Percentiles rank a stretch among this genome's conserved stretches.
Conservation (phyloP, 495 filamentous ascomycete species). For the Podospora bellae-mahoneyi region DNA sequence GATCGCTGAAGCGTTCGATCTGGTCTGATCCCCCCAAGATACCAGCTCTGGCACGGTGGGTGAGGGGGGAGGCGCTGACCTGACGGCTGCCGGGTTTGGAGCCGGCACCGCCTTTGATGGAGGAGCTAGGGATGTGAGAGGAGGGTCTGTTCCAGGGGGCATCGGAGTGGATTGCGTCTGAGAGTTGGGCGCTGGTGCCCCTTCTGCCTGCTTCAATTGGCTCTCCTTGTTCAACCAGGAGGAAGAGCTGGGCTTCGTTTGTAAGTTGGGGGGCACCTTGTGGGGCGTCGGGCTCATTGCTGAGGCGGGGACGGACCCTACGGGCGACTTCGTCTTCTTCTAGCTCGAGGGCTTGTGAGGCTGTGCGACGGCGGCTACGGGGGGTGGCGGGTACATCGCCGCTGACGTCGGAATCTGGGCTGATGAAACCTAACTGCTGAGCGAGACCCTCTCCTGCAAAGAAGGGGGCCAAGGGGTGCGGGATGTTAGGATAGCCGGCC, state of each 20-base stretch:
- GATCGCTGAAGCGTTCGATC: conserved; percentile 43
- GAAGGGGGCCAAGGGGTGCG: conserved; percentile 35
- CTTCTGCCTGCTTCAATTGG: conserved; percentile 41
- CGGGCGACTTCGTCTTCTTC: conserved; percentile 27
- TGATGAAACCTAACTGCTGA: conserved; percentile 26
- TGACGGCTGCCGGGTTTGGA: conserved; percentile 33
- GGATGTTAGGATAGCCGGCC: conserved; percentile 26
- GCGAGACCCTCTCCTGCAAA: conserved; percentile 39
- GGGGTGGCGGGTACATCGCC: conserved; percentile 19
- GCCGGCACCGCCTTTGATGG: conserved; percentile 30
- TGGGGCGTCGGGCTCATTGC: conserved; percentile 21
- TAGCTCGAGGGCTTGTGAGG: conserved; percentile 25
- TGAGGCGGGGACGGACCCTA: conserved; percentile 32
- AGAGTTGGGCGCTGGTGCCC: conserved; percentile 35
- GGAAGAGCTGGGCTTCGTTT: conserved; percentile 10
- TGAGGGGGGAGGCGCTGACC: conserved; percentile 39
- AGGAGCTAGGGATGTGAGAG: conserved; percentile 41
- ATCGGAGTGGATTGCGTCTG: conserved; percentile 38
- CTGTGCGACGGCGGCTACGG: conserved; percentile 24
- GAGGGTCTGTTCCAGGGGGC: conserved; percentile 46
- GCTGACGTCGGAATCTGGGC: conserved; percentile 19
- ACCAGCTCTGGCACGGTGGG: conserved; percentile 31
- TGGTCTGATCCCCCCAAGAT: conserved; percentile 19
- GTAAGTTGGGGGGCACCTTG: not conserved
- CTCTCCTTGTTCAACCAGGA: conserved; percentile 4